A percentile compares a stretch with the other conserved stretches of the same genome.
phyloP scores from a whole-genome alignment of 805 yeast genomes.

The Metschnikowia shivogae region DNA sequence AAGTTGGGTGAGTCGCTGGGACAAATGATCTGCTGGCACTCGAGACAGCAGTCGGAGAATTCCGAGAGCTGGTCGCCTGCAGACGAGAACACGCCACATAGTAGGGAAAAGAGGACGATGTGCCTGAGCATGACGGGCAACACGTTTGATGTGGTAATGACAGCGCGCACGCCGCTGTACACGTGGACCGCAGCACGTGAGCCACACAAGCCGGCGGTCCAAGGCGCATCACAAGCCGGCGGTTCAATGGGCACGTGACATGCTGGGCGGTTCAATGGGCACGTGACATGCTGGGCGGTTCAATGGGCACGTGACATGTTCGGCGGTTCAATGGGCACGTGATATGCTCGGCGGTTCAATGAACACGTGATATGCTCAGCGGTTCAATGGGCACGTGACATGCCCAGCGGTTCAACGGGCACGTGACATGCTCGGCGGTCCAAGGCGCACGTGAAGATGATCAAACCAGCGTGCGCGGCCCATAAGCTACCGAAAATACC shows the following conservation, averaged over 20 bases:
- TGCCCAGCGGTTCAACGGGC: too few species aligned
- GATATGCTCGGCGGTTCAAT: too few species aligned
- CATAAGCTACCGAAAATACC: too few species aligned
- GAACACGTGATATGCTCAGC: neutral
- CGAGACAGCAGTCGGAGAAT: constrained; percentile 20
- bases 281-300: too few species aligned
- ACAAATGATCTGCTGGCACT: constrained; percentile 2
- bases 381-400: too few species aligned
- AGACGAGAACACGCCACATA: constrained; percentile 15
- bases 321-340: too few species aligned
- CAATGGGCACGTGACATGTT: neutral
- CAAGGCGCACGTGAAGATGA: too few species aligned
- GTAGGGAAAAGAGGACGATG: neutral
- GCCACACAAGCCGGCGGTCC: neutral
- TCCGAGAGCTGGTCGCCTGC: constrained; percentile 33
- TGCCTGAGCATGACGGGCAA: neutral
- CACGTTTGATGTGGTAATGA: neutral
- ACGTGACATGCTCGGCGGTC: neutral
- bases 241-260: neutral
- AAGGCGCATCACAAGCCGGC: too few species aligned
- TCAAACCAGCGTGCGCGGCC: too few species aligned
- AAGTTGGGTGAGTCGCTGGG: neutral
- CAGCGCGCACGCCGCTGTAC: neutral
- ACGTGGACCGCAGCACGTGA: neutral
- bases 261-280: neutral